Percentiles rank a stretch among this genome's conserved stretches.
These are phyloP conservation scores for Vitis cinerea DNA, from an alignment of 164 flowering plant species.

Conservation along the genomic window DNA sequence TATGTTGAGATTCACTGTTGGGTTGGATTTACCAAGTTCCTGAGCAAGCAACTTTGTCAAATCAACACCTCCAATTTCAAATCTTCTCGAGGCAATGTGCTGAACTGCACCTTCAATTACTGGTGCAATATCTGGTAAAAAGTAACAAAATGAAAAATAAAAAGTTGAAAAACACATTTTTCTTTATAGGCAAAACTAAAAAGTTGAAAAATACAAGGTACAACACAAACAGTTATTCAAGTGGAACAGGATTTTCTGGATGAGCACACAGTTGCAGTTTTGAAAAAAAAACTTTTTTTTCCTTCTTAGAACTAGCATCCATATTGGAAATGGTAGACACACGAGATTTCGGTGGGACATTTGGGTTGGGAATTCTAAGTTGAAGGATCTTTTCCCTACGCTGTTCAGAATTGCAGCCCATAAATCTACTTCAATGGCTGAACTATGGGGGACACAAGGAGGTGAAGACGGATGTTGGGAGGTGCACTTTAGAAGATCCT, in stretches of 20 bases:
- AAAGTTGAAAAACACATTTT: not conserved
- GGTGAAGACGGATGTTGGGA: no score
- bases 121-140: slow-evolving; percentile 92
- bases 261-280: not conserved
- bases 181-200: no score
- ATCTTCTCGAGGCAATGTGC: slow-evolving; percentile 94
- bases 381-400: no score
- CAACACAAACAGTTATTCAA: not conserved
- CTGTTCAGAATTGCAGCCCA: no score
- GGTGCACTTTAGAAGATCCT: no score
- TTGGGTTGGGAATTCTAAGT: no score
- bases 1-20: slow-evolving; percentile 52
- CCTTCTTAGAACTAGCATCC: no score
- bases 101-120: slow-evolving; percentile 99
- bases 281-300: no score
- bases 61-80: slow-evolving; percentile 89
- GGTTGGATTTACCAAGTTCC: slow-evolving; percentile 82
- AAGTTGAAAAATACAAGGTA: not conserved
- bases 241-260: not conserved
- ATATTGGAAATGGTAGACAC: no score
- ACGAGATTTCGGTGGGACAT: no score
- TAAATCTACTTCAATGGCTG: no score
- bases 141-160: slow-evolving; percentile 9
- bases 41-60: slow-evolving; percentile 79
- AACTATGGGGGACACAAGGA: no score